Evolutionary conservation across 2,329 filamentous ascomycete species (phyloP).

Genomic region (Ophiostoma fasciatum): DNA sequence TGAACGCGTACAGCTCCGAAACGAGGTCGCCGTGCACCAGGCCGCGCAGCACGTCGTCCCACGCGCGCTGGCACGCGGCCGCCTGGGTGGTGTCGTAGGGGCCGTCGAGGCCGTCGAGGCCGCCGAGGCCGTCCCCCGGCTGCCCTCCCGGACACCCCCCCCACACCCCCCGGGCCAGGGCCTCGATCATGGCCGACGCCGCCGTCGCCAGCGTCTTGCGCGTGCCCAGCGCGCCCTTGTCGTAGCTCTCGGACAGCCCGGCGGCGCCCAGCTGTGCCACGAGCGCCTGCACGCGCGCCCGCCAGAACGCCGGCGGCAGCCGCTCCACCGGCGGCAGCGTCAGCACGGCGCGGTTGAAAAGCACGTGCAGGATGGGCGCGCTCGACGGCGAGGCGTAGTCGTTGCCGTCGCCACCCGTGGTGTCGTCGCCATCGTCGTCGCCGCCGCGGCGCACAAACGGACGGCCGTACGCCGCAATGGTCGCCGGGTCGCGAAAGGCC

Average conservation of each 20-base stretch:
- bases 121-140: neutral
- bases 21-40: slow-evolving; percentile 54
- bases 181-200: slow-evolving; percentile 53
- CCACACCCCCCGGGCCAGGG: slow-evolving; percentile 49
- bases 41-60: slow-evolving; percentile 50
- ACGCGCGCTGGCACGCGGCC: slow-evolving; percentile 46
- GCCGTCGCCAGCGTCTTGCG: slow-evolving; percentile 63
- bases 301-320: slow-evolving; percentile 51
- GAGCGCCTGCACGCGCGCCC: slow-evolving; percentile 41
- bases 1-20: slow-evolving; percentile 48
- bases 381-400: slow-evolving; percentile 25
- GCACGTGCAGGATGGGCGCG: slow-evolving; percentile 51
- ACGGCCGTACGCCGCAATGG: slow-evolving; percentile 53
- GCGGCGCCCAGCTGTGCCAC: slow-evolving; percentile 48
- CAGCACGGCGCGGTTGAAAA: slow-evolving; percentile 51
- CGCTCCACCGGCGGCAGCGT: slow-evolving; percentile 50
- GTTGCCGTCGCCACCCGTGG: neutral
- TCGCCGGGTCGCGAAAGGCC: slow-evolving; percentile 49
- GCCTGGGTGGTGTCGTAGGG: slow-evolving; percentile 44
- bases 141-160: slow-evolving; percentile 35
- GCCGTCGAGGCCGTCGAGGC: slow-evolving; percentile 6
- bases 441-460: slow-evolving; percentile 36
- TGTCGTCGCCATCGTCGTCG: neutral
- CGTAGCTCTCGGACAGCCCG: slow-evolving; percentile 66
- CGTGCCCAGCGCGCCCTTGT: slow-evolving; percentile 60